phyloP scores from a whole-genome alignment of 352 stramenopile genomes.

The Blastocystis sp. region DNA sequence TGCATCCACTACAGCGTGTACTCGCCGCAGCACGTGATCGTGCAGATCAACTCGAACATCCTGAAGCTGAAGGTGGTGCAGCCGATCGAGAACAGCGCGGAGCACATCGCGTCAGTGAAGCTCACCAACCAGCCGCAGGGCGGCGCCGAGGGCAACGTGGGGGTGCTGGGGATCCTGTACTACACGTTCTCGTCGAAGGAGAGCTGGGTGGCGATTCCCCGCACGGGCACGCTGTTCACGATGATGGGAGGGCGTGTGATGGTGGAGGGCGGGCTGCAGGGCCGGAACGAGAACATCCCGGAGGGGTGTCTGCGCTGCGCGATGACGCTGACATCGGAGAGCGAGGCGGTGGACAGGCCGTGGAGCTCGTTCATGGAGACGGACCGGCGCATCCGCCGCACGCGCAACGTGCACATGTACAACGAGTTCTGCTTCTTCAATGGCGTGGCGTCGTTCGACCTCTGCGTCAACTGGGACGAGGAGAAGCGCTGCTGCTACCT shows the following conservation, averaged over 20 bases:
- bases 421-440: constrained; percentile 53
- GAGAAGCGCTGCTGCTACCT: not conserved
- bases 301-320: not conserved
- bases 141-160: not conserved
- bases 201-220: not conserved
- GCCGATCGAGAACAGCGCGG: not conserved
- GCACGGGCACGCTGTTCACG: not conserved
- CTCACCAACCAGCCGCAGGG: constrained; percentile 5
- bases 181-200: not conserved
- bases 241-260: constrained; percentile 16
- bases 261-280: not conserved
- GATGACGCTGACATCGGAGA: not conserved
- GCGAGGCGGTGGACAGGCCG: not conserved
- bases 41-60: constrained; percentile 5
- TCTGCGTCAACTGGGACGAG: constrained; percentile 29
- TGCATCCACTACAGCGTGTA: constrained; percentile 31
- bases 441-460: constrained; percentile 12
- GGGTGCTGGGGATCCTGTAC: constrained; percentile 1
- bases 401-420: not conserved
- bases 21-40: not conserved
- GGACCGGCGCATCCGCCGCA: not conserved
- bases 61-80: constrained; percentile 2
- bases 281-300: not conserved
- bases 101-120: not conserved
- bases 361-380: constrained; percentile 16